These are phyloP conservation scores for Leptomonas pyrrhocoris DNA, from an alignment of 208 protist genomes.

Conservation along the genomic window DNA sequence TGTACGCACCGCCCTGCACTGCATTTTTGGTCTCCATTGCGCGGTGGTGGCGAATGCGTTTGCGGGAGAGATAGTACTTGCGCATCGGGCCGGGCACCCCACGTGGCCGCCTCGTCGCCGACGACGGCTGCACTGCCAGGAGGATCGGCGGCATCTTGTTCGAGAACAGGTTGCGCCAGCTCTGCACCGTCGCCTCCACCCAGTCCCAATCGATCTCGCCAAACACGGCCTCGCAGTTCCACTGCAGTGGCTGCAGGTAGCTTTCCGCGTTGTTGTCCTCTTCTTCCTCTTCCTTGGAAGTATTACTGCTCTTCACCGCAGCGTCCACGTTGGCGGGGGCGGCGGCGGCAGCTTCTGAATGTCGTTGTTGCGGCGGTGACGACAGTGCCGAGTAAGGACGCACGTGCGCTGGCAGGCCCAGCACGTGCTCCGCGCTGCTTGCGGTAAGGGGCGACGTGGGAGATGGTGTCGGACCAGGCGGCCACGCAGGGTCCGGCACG, in stretches of 20 bases:
- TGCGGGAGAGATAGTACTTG: constrained; percentile 23
- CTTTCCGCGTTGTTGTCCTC: constrained; percentile 26
- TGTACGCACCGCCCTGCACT: constrained; percentile 35
- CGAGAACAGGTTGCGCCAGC: constrained; percentile 50
- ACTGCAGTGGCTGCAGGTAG: constrained; percentile 42
- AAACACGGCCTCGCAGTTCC: constrained; percentile 63
- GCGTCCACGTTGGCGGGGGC: not conserved
- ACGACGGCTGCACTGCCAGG: constrained; percentile 65
- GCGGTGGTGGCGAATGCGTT: too few species aligned
- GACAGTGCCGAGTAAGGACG: constrained; percentile 5
- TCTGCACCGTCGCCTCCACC: constrained; percentile 59
- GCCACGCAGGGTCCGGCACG: constrained; percentile 26
- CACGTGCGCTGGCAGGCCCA: constrained; percentile 16
- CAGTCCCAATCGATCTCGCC: constrained; percentile 84
- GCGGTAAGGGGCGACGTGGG: not conserved
- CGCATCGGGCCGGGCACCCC: constrained; percentile 14
- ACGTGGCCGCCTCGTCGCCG: constrained; percentile 26
- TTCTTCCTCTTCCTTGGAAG: not conserved
- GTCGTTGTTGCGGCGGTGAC: not conserved
- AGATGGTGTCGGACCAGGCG: not conserved
- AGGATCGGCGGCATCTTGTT: constrained; percentile 47
- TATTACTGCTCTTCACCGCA: too few species aligned
- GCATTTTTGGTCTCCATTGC: too few species aligned
- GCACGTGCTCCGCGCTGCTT: not conserved
- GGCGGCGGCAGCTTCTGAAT: not conserved